These are phyloP conservation scores for Inga oerstediana DNA, from an alignment of 306 rosid genomes.

Conservation along the genomic window DNA sequence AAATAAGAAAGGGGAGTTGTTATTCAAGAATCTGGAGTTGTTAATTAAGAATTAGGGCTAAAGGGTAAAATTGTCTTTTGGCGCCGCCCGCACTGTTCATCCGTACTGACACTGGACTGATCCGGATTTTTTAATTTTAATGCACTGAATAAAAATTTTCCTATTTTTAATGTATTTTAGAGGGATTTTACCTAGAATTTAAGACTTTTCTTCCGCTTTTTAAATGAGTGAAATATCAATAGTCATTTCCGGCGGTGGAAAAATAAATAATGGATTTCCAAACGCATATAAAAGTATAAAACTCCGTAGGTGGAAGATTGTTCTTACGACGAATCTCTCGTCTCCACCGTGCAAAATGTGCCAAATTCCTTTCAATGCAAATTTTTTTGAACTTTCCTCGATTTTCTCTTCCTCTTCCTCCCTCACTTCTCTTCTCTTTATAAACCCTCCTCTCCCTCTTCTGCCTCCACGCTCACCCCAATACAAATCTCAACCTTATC, in stretches of 20 bases:
- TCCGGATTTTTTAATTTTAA: too few species aligned
- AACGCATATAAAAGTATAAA: background rate
- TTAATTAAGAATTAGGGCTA: too few species aligned
- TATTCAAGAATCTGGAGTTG: too few species aligned
- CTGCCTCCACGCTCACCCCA: background rate
- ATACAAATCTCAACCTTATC: background rate
- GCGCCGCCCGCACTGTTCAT: too few species aligned
- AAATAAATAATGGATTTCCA: background rate
- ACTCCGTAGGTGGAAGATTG: background rate
- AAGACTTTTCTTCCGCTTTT: too few species aligned
- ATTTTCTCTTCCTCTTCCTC: background rate
- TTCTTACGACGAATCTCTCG: conserved; percentile 1
- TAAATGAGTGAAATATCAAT: too few species aligned
- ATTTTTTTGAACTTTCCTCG: background rate
- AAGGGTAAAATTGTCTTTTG: too few species aligned
- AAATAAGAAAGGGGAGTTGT: too few species aligned
- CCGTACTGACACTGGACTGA: too few species aligned
- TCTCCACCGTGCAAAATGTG: conserved; percentile 41
- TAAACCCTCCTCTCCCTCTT: background rate
- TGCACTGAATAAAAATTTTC: too few species aligned
- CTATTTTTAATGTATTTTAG: too few species aligned
- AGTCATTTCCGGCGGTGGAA: background rate
- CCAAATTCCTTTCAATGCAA: background rate
- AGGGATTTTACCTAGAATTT: too few species aligned
- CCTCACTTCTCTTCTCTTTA: background rate